A percentile compares a stretch with the other conserved stretches of the same genome.
Conservation (phyloP, 495 filamentous ascomycete species). For the Cercophora newfieldiana region DNA sequence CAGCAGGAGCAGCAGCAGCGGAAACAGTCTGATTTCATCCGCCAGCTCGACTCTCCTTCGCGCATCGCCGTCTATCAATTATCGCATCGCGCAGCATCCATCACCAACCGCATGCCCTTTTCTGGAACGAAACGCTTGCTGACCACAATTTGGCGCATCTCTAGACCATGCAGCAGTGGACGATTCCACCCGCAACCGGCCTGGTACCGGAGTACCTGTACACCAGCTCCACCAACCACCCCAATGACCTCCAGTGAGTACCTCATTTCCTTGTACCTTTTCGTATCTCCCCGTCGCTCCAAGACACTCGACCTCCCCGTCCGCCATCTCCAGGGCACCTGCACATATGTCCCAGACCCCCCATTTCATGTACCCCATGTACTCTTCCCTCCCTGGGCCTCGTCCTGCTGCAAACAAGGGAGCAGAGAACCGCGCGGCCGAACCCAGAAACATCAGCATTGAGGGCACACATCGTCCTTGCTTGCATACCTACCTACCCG, state of each 20-base stretch:
- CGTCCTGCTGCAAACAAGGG: constrained; percentile 32
- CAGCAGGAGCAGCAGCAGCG: constrained; percentile 6
- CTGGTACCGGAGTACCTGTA: constrained; percentile 49
- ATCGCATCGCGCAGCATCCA: constrained; percentile 5
- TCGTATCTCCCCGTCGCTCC: constrained; percentile 33
- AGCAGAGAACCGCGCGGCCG: constrained; percentile 22
- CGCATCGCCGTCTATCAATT: constrained; percentile 1
- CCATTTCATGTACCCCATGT: constrained; percentile 41
- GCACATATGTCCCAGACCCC: constrained; percentile 23
- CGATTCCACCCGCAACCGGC: constrained; percentile 40
- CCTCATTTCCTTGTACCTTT: constrained; percentile 45
- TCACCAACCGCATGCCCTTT: too few relatives aligned
- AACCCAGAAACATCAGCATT: constrained; percentile 22
- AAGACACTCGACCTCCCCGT: constrained; percentile 15
- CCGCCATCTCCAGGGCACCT: constrained; percentile 22
- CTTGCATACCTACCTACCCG: constrained; percentile 22
- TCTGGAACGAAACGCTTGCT: constrained; percentile 16
- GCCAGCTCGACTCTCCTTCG: not conserved
- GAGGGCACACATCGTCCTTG: constrained; percentile 14
- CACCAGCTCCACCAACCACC: constrained; percentile 48
- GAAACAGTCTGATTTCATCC: constrained; percentile 5
- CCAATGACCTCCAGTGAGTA: constrained; percentile 56
- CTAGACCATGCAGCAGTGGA: constrained; percentile 56
- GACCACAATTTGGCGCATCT: constrained; percentile 26
- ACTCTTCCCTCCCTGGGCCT: constrained; percentile 28